Evolutionary conservation across 176 grass and related monocot genomes (phyloP).

Genomic region (Musa beccarii): DNA sequence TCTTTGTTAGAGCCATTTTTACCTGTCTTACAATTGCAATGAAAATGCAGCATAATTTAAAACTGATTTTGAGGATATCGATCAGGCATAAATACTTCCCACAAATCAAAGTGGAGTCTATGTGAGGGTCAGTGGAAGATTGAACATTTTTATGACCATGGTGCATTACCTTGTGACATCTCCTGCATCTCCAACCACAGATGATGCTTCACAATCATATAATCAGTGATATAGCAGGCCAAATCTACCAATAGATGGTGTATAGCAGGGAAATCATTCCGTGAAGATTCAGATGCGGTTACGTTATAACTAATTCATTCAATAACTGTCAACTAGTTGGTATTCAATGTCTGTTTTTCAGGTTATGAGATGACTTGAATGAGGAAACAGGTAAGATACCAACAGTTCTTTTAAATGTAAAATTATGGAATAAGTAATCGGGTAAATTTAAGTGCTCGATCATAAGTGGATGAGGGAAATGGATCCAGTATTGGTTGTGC

Average conservation of each 20-base stretch:
- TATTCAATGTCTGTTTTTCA: no score
- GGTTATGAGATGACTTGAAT: no score
- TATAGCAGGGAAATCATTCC: no score
- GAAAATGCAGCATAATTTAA: background rate
- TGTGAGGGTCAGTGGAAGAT: background rate
- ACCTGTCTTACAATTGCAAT: background rate
- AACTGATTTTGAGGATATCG: background rate
- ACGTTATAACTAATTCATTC: no score
- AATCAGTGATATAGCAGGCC: no score
- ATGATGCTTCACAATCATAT: background rate
- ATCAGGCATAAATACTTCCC: conserved; percentile 3
- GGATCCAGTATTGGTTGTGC: no score
- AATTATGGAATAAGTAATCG: background rate
- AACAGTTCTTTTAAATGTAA: background rate
- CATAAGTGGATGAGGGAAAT: no score
- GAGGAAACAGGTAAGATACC: background rate
- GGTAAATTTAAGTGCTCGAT: background rate
- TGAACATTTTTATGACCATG: background rate
- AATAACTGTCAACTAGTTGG: no score
- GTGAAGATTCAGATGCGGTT: no score
- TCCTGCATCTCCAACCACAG: background rate
- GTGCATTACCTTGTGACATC: background rate
- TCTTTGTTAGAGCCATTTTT: no score
- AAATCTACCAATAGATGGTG: no score
- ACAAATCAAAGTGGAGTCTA: background rate